Evolutionary conservation across 202 grass and related monocot species (phyloP).

Genomic region (Brachypodium distachyon): DNA sequence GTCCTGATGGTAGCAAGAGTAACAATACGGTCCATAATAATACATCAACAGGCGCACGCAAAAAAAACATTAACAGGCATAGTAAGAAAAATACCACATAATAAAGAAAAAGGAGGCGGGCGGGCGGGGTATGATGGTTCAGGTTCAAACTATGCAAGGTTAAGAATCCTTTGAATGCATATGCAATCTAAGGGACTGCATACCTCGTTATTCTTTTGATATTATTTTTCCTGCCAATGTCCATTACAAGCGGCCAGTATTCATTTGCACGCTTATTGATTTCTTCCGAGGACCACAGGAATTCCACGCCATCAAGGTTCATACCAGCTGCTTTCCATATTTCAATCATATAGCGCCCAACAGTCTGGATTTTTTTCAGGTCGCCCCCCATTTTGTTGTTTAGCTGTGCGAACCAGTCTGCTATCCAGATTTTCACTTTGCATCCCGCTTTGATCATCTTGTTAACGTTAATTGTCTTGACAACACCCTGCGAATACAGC

Average conservation of each 20-base stretch:
- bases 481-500: conserved; percentile 17
- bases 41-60: too few species aligned
- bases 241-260: conserved; percentile 50
- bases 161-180: not conserved
- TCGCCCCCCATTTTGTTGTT: conserved; percentile 56
- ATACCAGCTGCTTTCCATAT: conserved; percentile 49
- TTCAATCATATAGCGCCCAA: conserved; percentile 45
- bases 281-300: conserved; percentile 44
- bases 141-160: not conserved
- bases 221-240: conserved; percentile 27
- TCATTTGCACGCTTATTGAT: conserved; percentile 30
- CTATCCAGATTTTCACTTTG: conserved; percentile 52
- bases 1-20: too few species aligned
- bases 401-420: conserved; percentile 45
- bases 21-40: too few species aligned
- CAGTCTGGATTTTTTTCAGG: conserved; percentile 28
- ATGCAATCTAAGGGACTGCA: not conserved
- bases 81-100: too few species aligned
- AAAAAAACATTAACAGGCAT: too few species aligned
- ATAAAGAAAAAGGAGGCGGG: too few species aligned
- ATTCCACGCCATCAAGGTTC: conserved; percentile 30
- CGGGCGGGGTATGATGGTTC: too few species aligned
- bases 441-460: conserved; percentile 40
- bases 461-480: conserved; percentile 41
- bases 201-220: conserved; percentile 32